These are phyloP conservation scores for Chlorella vulgaris DNA, from an alignment of 139 green algal species.

Conservation along the genomic window DNA sequence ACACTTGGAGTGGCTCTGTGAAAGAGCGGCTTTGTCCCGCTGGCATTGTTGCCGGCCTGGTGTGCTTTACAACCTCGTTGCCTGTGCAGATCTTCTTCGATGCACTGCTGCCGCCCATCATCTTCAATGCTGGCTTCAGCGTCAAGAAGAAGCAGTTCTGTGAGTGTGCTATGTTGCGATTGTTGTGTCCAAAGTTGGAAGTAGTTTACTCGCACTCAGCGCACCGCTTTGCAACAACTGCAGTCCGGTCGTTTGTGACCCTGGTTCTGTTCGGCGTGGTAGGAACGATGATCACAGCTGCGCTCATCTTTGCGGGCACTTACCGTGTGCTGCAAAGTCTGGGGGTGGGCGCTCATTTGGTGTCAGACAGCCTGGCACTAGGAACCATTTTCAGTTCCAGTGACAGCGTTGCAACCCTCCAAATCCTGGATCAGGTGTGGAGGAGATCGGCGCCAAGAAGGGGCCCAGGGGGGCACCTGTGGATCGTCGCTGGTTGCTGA, in stretches of 20 bases:
- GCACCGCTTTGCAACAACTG: too few relatives aligned
- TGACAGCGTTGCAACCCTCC: conserved; percentile 88
- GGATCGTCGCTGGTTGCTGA: too few relatives aligned
- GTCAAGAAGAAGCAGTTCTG: conserved; percentile 78
- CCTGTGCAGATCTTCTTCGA: conserved; percentile 45
- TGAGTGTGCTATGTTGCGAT: not conserved
- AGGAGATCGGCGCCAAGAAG: not conserved
- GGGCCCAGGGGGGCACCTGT: too few relatives aligned
- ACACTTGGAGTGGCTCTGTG: not conserved
- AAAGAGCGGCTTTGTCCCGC: too few relatives aligned
- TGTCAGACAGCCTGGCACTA: conserved; percentile 72
- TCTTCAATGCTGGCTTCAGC: conserved; percentile 81
- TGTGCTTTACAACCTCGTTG: too few relatives aligned
- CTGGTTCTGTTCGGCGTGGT: conserved; percentile 71
- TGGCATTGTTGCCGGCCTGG: too few relatives aligned
- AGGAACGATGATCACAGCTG: conserved; percentile 52
- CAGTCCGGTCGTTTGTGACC: conserved; percentile 22
- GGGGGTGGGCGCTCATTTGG: not conserved
- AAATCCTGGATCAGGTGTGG: conserved; percentile 58
- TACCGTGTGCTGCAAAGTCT: not conserved
- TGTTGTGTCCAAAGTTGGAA: not conserved
- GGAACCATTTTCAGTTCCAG: conserved; percentile 90
- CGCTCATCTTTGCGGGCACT: not conserved
- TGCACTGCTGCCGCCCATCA: conserved; percentile 81
- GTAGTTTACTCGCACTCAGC: too few relatives aligned